phyloP scores from a whole-genome alignment of 495 filamentous ascomycete species.

The Patellaria atrata region DNA sequence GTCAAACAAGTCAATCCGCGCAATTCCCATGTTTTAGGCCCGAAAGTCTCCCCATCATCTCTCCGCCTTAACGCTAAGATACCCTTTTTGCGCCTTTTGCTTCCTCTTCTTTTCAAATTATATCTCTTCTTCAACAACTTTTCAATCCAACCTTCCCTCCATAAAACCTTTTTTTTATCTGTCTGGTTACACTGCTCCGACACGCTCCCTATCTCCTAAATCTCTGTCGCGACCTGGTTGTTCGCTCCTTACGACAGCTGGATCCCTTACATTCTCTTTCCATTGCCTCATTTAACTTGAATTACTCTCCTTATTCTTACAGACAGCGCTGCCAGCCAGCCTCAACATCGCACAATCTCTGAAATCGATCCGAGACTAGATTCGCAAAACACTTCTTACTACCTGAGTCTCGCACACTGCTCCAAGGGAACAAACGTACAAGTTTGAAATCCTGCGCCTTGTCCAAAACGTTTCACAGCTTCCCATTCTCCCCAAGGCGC shows the following conservation, averaged over 20 bases:
- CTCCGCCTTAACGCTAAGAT: no score
- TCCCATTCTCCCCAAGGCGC: neutral
- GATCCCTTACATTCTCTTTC: conserved; percentile 20
- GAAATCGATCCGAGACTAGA: neutral
- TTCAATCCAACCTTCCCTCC: no score
- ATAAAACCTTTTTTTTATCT: conserved; percentile 32
- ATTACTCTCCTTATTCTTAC: conserved; percentile 6
- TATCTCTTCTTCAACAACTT: no score
- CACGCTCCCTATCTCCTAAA: conserved; percentile 8
- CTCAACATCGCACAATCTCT: neutral
- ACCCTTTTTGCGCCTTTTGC: conserved; percentile 23
- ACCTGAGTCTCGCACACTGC: neutral
- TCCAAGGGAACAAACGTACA: neutral
- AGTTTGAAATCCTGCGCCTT: neutral
- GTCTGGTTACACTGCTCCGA: no score
- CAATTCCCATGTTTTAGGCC: no score
- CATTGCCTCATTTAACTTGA: conserved; percentile 12
- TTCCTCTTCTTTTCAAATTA: conserved; percentile 28
- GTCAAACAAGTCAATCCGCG: no score
- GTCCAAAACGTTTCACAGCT: neutral
- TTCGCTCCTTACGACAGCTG: conserved; percentile 29
- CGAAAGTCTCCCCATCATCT: no score
- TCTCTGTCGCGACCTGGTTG: conserved; percentile 26
- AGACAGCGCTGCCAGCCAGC: conserved; percentile 17
- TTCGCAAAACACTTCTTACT: neutral